Evolutionary conservation across 371 early-diverging fungal genomes (phyloP).

Genomic region (Zancudomyces culisetae): DNA sequence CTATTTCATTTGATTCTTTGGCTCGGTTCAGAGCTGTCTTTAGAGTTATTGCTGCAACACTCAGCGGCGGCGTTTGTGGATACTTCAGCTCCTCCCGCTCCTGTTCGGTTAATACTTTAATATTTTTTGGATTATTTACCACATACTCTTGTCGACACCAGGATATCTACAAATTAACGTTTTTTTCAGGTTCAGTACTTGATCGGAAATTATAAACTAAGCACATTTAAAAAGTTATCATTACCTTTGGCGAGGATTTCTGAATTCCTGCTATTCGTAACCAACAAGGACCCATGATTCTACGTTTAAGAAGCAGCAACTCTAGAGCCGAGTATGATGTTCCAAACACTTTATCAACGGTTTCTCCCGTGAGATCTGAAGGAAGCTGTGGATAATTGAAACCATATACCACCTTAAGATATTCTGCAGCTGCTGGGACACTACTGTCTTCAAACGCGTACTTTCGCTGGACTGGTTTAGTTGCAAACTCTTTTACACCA

Average conservation of each 20-base stretch:
- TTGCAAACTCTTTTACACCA: constrained; percentile 33
- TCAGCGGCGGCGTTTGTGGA: constrained; percentile 51
- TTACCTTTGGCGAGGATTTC: constrained; percentile 20
- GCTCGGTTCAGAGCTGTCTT: constrained; percentile 62
- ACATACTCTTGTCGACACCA: constrained; percentile 74
- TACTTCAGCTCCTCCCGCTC: constrained; percentile 19
- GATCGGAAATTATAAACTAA: neutral
- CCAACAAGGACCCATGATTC: constrained; percentile 97
- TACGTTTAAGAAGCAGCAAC: constrained; percentile 73
- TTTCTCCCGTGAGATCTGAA: constrained; percentile 42
- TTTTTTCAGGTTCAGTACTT: neutral
- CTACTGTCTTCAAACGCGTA: constrained; percentile 84
- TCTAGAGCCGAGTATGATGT: constrained; percentile 77
- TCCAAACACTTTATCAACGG: constrained; percentile 81
- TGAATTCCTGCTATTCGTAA: constrained; percentile 37
- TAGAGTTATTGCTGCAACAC: constrained; percentile 63
- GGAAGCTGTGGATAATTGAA: constrained; percentile 54
- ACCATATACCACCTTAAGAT: constrained; percentile 70
- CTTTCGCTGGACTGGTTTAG: constrained; percentile 51
- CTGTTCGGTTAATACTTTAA: constrained; percentile 36
- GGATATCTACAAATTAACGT: constrained; percentile 24
- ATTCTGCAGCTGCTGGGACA: constrained; percentile 62
- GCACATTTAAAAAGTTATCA: constrained; percentile 16
- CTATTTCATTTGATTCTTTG: constrained; percentile 72
- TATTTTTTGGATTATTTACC: constrained; percentile 47